phyloP scores from a whole-genome alignment of 306 rosid species.

The Cercis canadensis region DNA sequence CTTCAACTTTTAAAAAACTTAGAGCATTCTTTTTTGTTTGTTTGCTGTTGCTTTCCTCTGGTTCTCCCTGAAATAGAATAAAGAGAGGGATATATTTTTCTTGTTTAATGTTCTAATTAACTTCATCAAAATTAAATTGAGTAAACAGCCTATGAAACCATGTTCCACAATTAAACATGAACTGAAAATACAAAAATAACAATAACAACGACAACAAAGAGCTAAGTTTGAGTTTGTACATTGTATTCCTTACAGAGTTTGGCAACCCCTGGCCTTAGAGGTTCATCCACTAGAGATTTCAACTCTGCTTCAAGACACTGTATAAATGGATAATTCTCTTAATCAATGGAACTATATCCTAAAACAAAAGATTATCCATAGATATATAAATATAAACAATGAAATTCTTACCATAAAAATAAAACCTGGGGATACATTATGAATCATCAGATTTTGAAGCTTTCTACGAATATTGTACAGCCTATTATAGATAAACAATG shows the following conservation, averaged over 20 bases:
- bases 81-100: constrained; percentile 27
- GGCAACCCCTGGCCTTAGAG: constrained; percentile 46
- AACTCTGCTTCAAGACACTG: constrained; percentile 59
- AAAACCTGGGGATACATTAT: constrained; percentile 61
- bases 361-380: neutral
- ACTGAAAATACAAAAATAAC: neutral
- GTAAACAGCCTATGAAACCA: too few relatives aligned
- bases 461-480: constrained; percentile 65
- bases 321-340: neutral
- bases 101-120: constrained; percentile 27
- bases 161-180: neutral
- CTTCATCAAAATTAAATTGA: too few relatives aligned
- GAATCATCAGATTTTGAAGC: constrained; percentile 65
- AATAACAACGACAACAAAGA: neutral
- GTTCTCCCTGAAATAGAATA: constrained; percentile 29
- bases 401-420: constrained; percentile 61
- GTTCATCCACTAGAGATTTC: constrained; percentile 45
- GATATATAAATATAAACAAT: neutral
- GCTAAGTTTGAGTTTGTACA: constrained; percentile 41
- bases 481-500: constrained; percentile 38
- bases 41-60: constrained; percentile 8
- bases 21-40: constrained; percentile 27
- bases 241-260: constrained; percentile 59
- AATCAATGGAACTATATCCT: neutral
- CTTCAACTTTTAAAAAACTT: constrained; percentile 50